These are phyloP conservation scores for Puya raimondii DNA, from an alignment of 176 grass and related monocot genomes.

Conservation along the genomic window DNA sequence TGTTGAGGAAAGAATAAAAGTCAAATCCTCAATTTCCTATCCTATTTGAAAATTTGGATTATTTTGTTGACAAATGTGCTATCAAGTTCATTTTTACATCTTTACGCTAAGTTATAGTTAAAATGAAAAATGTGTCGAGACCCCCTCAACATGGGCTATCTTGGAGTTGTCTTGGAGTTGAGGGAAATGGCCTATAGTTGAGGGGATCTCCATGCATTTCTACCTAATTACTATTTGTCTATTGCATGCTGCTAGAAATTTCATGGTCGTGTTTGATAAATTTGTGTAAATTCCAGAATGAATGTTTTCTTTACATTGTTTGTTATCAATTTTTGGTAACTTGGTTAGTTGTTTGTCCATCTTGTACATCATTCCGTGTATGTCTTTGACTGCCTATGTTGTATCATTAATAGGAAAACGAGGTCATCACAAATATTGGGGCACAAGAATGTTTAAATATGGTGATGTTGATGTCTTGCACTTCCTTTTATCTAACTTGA, in stretches of 20 bases:
- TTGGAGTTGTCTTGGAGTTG: too few species aligned
- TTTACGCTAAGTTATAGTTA: too few species aligned
- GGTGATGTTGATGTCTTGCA: conserved; percentile 91
- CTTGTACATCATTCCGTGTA: conserved; percentile 19
- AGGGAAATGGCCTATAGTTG: too few species aligned
- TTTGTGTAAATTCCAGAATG: background rate
- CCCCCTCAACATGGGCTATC: too few species aligned
- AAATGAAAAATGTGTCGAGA: too few species aligned
- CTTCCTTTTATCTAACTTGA: conserved; percentile 94
- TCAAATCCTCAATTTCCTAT: background rate
- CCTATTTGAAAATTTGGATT: background rate
- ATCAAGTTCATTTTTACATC: too few species aligned
- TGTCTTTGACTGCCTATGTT: conserved; percentile 6
- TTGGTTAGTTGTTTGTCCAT: background rate
- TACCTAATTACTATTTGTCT: too few species aligned
- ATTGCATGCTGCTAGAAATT: background rate
- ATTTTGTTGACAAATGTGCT: too few species aligned
- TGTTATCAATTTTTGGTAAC: background rate
- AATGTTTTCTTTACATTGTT: background rate
- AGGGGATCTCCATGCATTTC: too few species aligned
- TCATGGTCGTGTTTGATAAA: background rate
- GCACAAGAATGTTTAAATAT: conserved; percentile 96
- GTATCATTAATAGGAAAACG: conserved; percentile 60
- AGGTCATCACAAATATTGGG: conserved; percentile 96
- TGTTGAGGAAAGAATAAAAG: background rate